Base-by-base conservation (phyloP, 192 early-diverging fungal genomes). In the Coemansia sp. region DNA sequence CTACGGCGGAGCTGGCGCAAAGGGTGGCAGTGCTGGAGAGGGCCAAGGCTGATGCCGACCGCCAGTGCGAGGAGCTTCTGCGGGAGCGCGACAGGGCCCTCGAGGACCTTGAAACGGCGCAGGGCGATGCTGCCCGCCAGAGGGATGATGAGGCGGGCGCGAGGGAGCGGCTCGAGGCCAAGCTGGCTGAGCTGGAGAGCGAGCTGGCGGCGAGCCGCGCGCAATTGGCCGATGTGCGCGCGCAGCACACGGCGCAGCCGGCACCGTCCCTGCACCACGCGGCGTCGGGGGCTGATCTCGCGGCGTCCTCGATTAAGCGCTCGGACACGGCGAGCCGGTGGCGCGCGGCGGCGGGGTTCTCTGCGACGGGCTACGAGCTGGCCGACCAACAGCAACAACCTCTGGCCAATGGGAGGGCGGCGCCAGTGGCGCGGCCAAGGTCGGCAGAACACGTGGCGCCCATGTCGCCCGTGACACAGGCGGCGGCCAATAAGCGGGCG, bases 291-390 rank as follows among this genome's bases (percentile, higher is more conserved):
- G 53, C 53, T 6, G 53, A 56, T 16, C 53, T 56, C 29, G 2
- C 53, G 0, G 36, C 69, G 2, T 70, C 69, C 44, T 69, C 67
- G 16, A 75, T 71, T 57, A 64, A 74, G 73, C 56, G 66, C 56
- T 65, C 63, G 16, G 68, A 75, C 48, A 50, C 67, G 48, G 68
- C 46, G 48, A 80, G 63, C 31, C 72, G 78, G 56, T 80, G 78
- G 78, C 64, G 64, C 34, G 69, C 78, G 0, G 72, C 78, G 4
- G 78, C 72, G 16, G 66, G 69, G 1, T 63, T 68, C 4, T 67
- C 73, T 13, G 78, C 78, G 21, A 80, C 78, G 2, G 78, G 78
- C 21, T 80, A 80, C 45, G 78, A 80, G 16, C 42, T 74, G 63
- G 73, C 68, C 2, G 77, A 79, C 33, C 68, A 61, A 59, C 66